These are phyloP conservation scores for Tolypocladium paradoxum DNA, from an alignment of 2,329 filamentous ascomycete genomes.

Conservation along the genomic window DNA sequence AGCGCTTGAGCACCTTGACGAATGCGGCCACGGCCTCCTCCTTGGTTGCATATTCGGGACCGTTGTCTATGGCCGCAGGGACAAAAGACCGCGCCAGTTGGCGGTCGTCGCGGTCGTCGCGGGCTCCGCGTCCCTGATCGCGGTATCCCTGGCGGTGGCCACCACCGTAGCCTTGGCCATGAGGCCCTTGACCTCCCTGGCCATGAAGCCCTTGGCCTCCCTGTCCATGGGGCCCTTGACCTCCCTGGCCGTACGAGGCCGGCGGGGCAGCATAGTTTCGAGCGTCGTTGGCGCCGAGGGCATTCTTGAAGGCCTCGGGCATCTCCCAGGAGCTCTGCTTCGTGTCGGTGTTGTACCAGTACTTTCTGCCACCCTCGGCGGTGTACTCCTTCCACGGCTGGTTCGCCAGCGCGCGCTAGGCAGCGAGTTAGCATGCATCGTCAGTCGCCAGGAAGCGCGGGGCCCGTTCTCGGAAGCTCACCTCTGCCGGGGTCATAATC, in stretches of 20 bases:
- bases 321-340: constrained; percentile 93
- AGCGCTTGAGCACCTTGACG: constrained; percentile 75
- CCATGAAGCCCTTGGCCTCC: constrained; percentile 22
- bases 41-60: constrained; percentile 66
- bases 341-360: constrained; percentile 90
- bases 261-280: background rate
- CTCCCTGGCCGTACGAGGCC: background rate
- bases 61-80: constrained; percentile 48
- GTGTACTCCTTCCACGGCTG: constrained; percentile 93
- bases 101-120: constrained; percentile 14
- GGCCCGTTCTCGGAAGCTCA: constrained; percentile 24
- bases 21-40: constrained; percentile 93
- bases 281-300: constrained; percentile 47
- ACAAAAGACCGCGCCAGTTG: constrained; percentile 42
- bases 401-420: constrained; percentile 63
- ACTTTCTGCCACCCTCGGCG: constrained; percentile 75
- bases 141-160: constrained; percentile 23
- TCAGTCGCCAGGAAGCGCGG: background rate
- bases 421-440: background rate
- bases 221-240: constrained; percentile 25
- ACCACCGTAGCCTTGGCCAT: constrained; percentile 22
- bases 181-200: constrained; percentile 19
- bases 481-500: constrained; percentile 74
- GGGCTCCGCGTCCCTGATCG: constrained; percentile 26
- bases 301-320: constrained; percentile 70